These are phyloP conservation scores for Globisporangium yorkense DNA, from an alignment of 352 stramenopile genomes.

Conservation along the genomic window DNA sequence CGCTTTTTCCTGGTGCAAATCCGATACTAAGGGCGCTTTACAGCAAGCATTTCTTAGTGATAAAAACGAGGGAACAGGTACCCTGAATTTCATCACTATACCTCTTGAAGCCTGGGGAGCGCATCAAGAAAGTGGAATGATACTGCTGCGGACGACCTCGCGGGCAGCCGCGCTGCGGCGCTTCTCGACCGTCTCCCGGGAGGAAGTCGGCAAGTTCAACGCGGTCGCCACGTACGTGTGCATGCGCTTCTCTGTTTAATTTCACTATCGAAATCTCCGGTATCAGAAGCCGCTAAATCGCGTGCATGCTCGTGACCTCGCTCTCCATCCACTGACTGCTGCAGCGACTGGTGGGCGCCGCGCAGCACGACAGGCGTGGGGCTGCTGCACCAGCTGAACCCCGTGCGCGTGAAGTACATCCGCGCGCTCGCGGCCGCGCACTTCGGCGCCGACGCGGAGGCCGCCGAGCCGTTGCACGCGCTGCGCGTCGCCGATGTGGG, in stretches of 20 bases:
- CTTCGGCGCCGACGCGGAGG: constrained; percentile 43
- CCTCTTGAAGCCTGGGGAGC: neutral
- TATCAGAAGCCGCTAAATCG: neutral
- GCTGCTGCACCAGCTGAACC: constrained; percentile 76
- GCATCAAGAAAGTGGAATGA: neutral
- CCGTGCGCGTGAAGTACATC: constrained; percentile 83
- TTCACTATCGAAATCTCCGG: neutral
- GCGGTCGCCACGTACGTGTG: constrained; percentile 51
- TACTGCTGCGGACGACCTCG: neutral
- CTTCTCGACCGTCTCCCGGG: constrained; percentile 62
- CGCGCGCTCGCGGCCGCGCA: constrained; percentile 60
- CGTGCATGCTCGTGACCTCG: neutral
- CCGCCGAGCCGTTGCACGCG: constrained; percentile 42
- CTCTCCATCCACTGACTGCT: neutral
- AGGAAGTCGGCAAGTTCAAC: constrained; percentile 85
- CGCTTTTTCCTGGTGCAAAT: neutral
- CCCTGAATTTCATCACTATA: neutral
- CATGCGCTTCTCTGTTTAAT: neutral
- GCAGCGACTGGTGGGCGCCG: constrained; percentile 79
- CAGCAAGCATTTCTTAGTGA: neutral
- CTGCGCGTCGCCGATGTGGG: constrained; percentile 69
- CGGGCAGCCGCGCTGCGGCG: neutral
- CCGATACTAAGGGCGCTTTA: neutral
- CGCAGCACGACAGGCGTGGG: constrained; percentile 70
- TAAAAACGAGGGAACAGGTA: neutral